phyloP scores from a whole-genome alignment of 306 rosid species.

The Ormosia emarginata region DNA sequence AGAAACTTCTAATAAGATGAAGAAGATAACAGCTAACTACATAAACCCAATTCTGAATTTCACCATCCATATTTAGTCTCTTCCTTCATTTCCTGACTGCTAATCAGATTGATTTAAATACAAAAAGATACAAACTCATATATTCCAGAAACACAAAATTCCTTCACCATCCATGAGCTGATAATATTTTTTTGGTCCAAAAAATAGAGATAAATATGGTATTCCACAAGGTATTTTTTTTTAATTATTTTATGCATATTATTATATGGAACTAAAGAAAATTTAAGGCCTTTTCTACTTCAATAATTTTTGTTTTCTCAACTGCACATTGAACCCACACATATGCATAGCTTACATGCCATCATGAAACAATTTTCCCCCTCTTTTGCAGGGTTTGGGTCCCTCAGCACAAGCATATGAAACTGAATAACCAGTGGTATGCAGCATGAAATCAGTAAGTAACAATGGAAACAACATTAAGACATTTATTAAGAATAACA shows the following conservation, averaged over 20 bases:
- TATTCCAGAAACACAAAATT: not conserved
- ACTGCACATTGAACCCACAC: not conserved
- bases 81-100: slow-evolving; percentile 4
- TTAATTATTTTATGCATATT: not conserved
- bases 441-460: not conserved
- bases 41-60: not conserved
- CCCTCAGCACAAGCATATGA: not conserved
- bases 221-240: not conserved
- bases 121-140: not conserved
- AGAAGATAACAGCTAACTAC: slow-evolving; percentile 14
- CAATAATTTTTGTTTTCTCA: not conserved
- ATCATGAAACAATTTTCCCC: not conserved
- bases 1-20: slow-evolving; percentile 34
- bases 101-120: slow-evolving; percentile 4
- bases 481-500: slow-evolving; percentile 24
- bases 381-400: not conserved
- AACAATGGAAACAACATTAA: slow-evolving; percentile 9
- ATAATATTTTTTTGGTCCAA: not conserved
- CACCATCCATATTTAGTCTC: not conserved
- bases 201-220: not conserved
- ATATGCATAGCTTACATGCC: not conserved
- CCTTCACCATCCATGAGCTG: not conserved
- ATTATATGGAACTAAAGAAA: not conserved
- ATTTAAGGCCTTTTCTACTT: not conserved
- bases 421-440: not conserved